These are phyloP conservation scores for Microstroma glucosiphilum DNA, from an alignment of 1,284 basidiomycete genomes.

Conservation along the genomic window DNA sequence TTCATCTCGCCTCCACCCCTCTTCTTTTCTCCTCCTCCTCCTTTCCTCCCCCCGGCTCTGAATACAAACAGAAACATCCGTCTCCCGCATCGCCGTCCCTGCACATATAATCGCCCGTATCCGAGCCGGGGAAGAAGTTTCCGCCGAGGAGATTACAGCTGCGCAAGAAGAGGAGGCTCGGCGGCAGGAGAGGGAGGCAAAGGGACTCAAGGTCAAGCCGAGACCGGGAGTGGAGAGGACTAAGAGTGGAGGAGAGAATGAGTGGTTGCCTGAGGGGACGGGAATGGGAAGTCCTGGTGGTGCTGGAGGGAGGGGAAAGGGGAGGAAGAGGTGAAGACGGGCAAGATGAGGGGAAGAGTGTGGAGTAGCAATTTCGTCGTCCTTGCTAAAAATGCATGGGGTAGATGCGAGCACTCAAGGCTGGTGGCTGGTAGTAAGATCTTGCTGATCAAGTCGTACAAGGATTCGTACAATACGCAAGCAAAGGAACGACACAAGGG, in stretches of 20 bases:
- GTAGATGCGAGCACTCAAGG: too few species aligned
- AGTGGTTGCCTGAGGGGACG: constrained; percentile 8
- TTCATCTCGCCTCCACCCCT: not conserved
- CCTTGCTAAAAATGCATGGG: too few species aligned
- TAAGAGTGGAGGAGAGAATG: not conserved
- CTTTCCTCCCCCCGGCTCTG: not conserved
- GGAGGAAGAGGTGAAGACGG: not conserved
- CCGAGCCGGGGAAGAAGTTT: constrained; percentile 41
- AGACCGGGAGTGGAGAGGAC: not conserved
- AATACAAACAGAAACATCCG: constrained; percentile 29
- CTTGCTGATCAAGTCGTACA: too few species aligned
- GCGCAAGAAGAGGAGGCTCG: constrained; percentile 19
- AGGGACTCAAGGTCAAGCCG: not conserved
- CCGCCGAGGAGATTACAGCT: constrained; percentile 38
- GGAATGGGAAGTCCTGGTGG: not conserved
- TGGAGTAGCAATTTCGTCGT: too few species aligned
- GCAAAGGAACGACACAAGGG: too few species aligned
- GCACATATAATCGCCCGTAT: constrained; percentile 41
- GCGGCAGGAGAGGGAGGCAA: not conserved
- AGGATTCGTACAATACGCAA: too few species aligned
- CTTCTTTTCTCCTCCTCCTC: not conserved
- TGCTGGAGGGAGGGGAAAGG: not conserved
- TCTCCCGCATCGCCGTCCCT: constrained; percentile 36
- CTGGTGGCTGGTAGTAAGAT: too few species aligned
- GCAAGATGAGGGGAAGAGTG: not conserved